phyloP scores from a whole-genome alignment of 176 grass and related monocot genomes.

The Melocanna baccifera region DNA sequence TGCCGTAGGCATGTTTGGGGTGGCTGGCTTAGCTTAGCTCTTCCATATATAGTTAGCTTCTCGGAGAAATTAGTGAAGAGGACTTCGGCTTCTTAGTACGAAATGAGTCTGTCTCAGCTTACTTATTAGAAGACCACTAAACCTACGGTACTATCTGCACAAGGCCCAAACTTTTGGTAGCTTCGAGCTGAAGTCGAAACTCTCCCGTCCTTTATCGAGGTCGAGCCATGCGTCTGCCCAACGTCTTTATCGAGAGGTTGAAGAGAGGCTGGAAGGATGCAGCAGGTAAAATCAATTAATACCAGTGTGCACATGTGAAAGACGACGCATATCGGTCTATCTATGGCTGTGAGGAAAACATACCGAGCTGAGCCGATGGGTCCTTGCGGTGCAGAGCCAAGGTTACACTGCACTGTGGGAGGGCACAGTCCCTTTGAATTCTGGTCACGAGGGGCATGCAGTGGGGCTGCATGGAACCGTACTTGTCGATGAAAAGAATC shows the following conservation, averaged over 20 bases:
- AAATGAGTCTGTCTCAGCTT: too few relatives aligned
- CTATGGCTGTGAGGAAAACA: constrained; percentile 1
- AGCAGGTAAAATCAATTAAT: too few relatives aligned
- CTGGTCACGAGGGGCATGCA: constrained; percentile 48
- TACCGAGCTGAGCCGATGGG: constrained; percentile 27
- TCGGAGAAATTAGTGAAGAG: not conserved
- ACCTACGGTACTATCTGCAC: not conserved
- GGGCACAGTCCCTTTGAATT: constrained; percentile 63
- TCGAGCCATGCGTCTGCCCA: not conserved
- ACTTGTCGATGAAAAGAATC: constrained; percentile 56
- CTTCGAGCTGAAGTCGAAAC: not conserved
- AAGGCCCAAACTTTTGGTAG: not conserved
- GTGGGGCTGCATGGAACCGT: constrained; percentile 49
- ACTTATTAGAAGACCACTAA: not conserved
- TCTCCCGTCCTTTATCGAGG: too few relatives aligned
- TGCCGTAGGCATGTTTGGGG: constrained; percentile 24
- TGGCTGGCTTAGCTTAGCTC: not conserved
- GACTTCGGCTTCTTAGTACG: not conserved
- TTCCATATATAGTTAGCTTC: constrained; percentile 8
- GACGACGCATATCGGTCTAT: not conserved
- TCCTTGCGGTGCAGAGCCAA: constrained; percentile 36
- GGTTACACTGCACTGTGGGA: constrained; percentile 45
- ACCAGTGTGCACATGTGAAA: not conserved
- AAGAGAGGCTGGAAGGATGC: constrained; percentile 5
- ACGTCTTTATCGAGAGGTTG: not conserved